Evolutionary conservation across 2,329 filamentous ascomycete species (phyloP).

Genomic region (Penicillium sp.): DNA sequence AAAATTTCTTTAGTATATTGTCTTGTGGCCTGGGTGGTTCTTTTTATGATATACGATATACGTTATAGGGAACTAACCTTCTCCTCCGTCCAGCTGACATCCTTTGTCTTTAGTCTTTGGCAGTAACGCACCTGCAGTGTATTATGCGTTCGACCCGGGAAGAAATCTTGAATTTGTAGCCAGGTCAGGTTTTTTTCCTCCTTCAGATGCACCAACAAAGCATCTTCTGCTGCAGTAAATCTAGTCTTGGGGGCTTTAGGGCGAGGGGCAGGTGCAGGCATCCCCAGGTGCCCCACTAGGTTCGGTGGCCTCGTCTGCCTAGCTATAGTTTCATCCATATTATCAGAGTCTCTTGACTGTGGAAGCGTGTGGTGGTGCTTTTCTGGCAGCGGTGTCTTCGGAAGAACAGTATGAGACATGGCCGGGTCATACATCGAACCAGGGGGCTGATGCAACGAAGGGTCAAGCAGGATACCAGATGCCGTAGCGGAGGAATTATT

Average conservation of each 20-base stretch:
- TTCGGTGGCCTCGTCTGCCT: conserved; percentile 70
- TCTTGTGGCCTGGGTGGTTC: background rate
- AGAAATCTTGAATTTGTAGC: conserved; percentile 98
- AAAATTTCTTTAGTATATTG: background rate
- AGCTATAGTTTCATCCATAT: conserved; percentile 15
- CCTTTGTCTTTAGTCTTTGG: conserved; percentile 92
- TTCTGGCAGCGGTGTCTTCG: background rate
- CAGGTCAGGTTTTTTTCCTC: conserved; percentile 94
- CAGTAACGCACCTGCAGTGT: conserved; percentile 94
- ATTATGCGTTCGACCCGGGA: conserved; percentile 85
- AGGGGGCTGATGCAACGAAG: background rate
- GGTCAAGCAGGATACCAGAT: background rate
- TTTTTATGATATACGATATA: background rate
- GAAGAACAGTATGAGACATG: background rate
- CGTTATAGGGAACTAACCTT: conserved; percentile 62
- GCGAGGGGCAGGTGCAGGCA: conserved; percentile 79
- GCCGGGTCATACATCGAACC: background rate
- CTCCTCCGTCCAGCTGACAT: conserved; percentile 90
- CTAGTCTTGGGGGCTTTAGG: conserved; percentile 89
- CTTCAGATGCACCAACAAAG: conserved; percentile 84
- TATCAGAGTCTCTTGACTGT: background rate
- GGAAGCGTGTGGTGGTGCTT: conserved; percentile 1
- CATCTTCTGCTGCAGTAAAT: conserved; percentile 91
- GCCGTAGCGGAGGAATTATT: background rate
- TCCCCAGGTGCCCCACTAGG: conserved; percentile 82